Evolutionary conservation across 176 grass and related monocot species (phyloP).

Genomic region (Ensete ventricosum): DNA sequence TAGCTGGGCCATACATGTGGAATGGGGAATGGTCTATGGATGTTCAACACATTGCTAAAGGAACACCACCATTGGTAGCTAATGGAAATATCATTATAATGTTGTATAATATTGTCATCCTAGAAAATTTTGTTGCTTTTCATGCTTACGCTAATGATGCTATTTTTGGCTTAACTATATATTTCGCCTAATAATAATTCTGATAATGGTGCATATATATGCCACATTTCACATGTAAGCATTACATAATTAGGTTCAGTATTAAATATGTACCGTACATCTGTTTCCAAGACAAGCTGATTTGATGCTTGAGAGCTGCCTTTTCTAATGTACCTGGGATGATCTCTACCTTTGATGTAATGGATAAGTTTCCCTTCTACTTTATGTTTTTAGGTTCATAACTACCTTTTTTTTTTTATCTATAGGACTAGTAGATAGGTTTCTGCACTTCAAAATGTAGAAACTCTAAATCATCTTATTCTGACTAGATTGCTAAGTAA

Average conservation of each 20-base stretch:
- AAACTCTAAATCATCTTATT: not conserved
- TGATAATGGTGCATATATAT: too few relatives aligned
- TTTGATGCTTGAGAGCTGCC: too few relatives aligned
- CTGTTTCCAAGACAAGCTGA: too few relatives aligned
- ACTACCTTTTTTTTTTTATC: not conserved
- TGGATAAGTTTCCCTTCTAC: not conserved
- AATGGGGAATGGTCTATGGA: constrained; percentile 68
- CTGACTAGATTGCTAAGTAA: not conserved
- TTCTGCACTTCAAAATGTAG: not conserved
- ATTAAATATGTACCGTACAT: too few relatives aligned
- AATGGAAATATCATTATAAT: not conserved
- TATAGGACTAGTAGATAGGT: not conserved
- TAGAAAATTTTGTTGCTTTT: too few relatives aligned
- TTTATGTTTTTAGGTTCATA: not conserved
- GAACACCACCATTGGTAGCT: constrained; percentile 80
- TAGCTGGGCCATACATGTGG: constrained; percentile 95
- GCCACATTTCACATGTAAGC: too few relatives aligned
- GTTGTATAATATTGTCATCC: too few relatives aligned
- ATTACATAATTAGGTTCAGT: too few relatives aligned
- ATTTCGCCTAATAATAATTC: too few relatives aligned
- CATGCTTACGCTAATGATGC: too few relatives aligned
- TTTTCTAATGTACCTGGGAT: too few relatives aligned
- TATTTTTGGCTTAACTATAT: too few relatives aligned
- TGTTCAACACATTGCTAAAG: constrained; percentile 83
- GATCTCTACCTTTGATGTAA: not conserved